Conservation (phyloP, 805 yeast species). For the Candida odintsovae region DNA sequence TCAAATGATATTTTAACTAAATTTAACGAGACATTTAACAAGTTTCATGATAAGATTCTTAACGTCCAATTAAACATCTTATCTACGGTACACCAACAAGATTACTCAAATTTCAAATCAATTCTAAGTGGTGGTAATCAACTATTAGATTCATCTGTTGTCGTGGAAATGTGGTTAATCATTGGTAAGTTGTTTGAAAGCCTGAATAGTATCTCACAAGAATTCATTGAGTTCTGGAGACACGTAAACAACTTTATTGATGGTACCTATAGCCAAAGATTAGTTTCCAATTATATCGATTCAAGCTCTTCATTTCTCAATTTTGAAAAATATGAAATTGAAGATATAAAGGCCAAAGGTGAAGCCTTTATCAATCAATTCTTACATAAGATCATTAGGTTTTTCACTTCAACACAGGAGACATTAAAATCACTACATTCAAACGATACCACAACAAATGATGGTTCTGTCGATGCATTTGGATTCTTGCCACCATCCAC, state of each 20-base stretch:
- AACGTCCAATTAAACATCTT: constrained; percentile 35
- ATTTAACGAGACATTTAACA: constrained; percentile 36
- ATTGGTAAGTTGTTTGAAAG: constrained; percentile 36
- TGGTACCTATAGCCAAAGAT: constrained; percentile 37
- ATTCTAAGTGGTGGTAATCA: constrained; percentile 19
- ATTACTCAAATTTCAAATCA: constrained; percentile 24
- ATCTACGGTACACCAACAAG: constrained; percentile 31
- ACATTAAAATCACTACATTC: constrained; percentile 10
- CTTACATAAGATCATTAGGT: constrained; percentile 22
- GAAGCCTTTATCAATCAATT: constrained; percentile 33
- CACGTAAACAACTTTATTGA: constrained; percentile 48
- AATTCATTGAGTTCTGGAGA: constrained; percentile 47
- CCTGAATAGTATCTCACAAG: constrained; percentile 31
- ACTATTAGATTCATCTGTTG: constrained; percentile 45
- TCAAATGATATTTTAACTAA: constrained; percentile 33
- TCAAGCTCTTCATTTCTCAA: constrained; percentile 31
- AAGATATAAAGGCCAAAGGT: constrained; percentile 33
- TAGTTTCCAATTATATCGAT: constrained; percentile 26
- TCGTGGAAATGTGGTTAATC: constrained; percentile 56
- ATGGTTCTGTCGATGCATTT: constrained; percentile 30
- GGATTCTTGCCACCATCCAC: constrained; percentile 63
- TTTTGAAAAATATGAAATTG: constrained; percentile 39
- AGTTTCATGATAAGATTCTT: constrained; percentile 34
- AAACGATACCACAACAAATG: constrained; percentile 15
- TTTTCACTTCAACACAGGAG: constrained; percentile 30